Conservation (phyloP, 148 eudicot species). For the Spergularia bocconei region DNA sequence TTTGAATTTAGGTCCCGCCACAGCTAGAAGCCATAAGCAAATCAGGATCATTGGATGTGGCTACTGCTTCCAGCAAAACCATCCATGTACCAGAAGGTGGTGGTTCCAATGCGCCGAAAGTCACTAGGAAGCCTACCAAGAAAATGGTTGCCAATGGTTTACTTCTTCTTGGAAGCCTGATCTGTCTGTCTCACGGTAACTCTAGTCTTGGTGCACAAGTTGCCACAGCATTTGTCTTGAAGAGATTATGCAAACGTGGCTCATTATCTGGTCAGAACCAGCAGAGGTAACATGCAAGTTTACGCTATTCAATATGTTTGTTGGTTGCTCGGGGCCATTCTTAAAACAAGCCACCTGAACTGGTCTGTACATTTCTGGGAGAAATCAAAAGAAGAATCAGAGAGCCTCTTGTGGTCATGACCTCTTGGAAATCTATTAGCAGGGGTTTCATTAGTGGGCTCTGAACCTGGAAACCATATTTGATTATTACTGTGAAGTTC, state of each 20-base stretch:
- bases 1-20: conserved; percentile 52
- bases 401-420: background rate
- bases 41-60: conserved; percentile 17
- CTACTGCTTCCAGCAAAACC: conserved; percentile 20
- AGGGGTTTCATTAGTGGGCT: too few relatives aligned
- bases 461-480: too few relatives aligned
- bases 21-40: conserved; percentile 35
- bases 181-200: conserved; percentile 70
- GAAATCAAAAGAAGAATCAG: background rate
- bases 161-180: conserved; percentile 65
- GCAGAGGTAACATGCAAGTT: conserved; percentile 22
- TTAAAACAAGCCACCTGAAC: background rate
- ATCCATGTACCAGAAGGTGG: conserved; percentile 6
- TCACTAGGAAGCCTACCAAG: conserved; percentile 47
- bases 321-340: background rate
- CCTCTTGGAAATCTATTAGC: background rate
- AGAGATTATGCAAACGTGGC: conserved; percentile 55
- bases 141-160: conserved; percentile 67
- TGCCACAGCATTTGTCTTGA: conserved; percentile 60
- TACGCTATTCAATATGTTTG: background rate
- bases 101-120: conserved; percentile 30
- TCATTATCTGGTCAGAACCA: conserved; percentile 26
- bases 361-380: background rate
- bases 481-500: too few relatives aligned
- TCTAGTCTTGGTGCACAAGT: conserved; percentile 68